Percentiles rank a stretch among this genome's conserved stretches.
phyloP scores from a whole-genome alignment of 345 rosid genomes.

The Trapa bicornis region DNA sequence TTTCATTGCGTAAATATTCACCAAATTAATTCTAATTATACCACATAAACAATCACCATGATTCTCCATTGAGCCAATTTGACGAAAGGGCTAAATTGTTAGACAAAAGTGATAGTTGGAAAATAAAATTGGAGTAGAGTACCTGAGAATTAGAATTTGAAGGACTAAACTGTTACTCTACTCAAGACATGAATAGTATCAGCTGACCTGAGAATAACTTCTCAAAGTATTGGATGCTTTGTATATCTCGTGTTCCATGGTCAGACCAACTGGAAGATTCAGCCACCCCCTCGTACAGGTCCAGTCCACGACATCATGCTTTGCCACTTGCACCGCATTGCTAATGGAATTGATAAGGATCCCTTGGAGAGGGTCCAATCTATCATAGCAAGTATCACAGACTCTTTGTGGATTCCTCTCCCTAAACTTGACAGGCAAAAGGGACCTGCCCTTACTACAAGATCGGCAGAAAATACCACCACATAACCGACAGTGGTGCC shows the following conservation, averaged over 20 bases:
- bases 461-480: conserved; percentile 83
- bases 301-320: conserved; percentile 94
- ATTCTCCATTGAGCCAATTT: no score
- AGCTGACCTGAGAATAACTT: conserved; percentile 58
- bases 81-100: no score
- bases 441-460: conserved; percentile 76
- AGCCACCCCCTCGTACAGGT: conserved; percentile 88
- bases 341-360: conserved; percentile 68
- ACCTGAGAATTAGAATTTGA: no score
- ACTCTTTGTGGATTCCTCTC: conserved; percentile 90
- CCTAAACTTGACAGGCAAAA: conserved; percentile 71
- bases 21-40: no score
- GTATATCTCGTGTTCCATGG: conserved; percentile 94
- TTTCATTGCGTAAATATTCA: no score
- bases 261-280: conserved; percentile 80
- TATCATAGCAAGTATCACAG: conserved; percentile 87
- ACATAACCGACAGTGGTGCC: conserved; percentile 96
- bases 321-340: conserved; percentile 85
- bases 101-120: no score
- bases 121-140: no score
- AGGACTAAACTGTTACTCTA: no score
- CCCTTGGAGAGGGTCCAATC: conserved; percentile 87
- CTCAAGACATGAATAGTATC: neutral
- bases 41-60: no score
- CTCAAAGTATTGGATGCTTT: conserved; percentile 74